phyloP scores from a whole-genome alignment of 192 early-diverging fungal species.

The Coemansia sp. region DNA sequence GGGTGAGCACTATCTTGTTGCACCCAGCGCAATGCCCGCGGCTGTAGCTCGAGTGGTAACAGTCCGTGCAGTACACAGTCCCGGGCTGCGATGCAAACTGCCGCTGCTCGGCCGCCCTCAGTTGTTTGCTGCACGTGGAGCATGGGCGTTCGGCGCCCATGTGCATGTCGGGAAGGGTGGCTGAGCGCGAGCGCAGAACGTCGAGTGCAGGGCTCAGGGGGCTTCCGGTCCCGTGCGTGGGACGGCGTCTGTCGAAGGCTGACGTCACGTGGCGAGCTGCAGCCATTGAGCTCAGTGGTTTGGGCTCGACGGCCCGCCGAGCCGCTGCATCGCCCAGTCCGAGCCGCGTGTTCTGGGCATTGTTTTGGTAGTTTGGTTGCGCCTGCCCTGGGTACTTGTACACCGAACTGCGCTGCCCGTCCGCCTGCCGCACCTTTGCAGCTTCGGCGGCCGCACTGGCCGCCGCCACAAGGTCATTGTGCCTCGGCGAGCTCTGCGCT shows the following conservation, averaged over 20 bases:
- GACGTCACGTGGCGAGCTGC: constrained; percentile 18
- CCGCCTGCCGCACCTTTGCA: neutral
- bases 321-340: neutral
- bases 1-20: constrained; percentile 48
- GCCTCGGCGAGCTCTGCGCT: constrained; percentile 3
- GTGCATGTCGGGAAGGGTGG: constrained; percentile 38
- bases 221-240: constrained; percentile 9
- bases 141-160: constrained; percentile 18
- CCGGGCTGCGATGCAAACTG: constrained; percentile 52
- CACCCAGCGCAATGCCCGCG: constrained; percentile 50
- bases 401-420: neutral
- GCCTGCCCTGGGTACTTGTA: neutral
- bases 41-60: constrained; percentile 55
- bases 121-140: constrained; percentile 25
- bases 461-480: neutral
- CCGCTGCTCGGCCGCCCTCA: constrained; percentile 47
- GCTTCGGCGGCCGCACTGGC: neutral
- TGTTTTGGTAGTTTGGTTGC: no score
- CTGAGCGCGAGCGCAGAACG: constrained; percentile 35
- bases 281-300: neutral
- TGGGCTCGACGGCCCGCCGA: neutral
- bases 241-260: constrained; percentile 20
- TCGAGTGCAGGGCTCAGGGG: constrained; percentile 12
- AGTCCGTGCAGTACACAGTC: constrained; percentile 45
- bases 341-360: neutral